phyloP scores from a whole-genome alignment of 352 stramenopile genomes.

The Phytophthora pinifolia region DNA sequence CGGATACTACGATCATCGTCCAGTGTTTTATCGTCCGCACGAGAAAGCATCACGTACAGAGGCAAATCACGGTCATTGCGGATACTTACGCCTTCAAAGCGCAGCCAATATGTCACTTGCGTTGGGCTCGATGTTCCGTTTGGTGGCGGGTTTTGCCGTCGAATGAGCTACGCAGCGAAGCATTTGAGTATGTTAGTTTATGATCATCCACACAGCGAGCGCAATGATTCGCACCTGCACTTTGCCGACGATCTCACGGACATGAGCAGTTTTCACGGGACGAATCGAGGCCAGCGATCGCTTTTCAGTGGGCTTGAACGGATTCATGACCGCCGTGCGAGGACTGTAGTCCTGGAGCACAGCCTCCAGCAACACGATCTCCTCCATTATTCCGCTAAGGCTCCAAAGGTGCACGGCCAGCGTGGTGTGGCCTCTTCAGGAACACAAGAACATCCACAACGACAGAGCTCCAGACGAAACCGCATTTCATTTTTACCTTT shows the following conservation, averaged over 20 bases:
- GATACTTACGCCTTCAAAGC: conserved; percentile 53
- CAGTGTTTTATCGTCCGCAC: conserved; percentile 15
- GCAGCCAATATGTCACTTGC: conserved; percentile 44
- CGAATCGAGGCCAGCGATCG: conserved; percentile 23
- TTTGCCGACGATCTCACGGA: conserved; percentile 15
- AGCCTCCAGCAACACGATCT: conserved; percentile 33
- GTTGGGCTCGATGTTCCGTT: neutral
- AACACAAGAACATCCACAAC: conserved; percentile 8
- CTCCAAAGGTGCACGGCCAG: neutral
- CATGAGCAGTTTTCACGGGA: conserved; percentile 6
- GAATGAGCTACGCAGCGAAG: conserved; percentile 13
- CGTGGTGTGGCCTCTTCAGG: conserved; percentile 12
- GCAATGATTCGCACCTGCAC: conserved; percentile 18
- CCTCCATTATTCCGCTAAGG: conserved; percentile 17
- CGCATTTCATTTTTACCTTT: conserved; percentile 35
- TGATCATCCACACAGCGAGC: neutral
- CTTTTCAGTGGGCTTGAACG: conserved; percentile 27
- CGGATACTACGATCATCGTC: conserved; percentile 36
- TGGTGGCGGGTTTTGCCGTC: conserved; percentile 1
- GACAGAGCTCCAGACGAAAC: conserved; percentile 17
- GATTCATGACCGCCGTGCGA: conserved; percentile 20
- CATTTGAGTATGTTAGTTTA: conserved; percentile 9
- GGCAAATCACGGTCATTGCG: conserved; percentile 61
- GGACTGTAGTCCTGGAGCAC: conserved; percentile 29
- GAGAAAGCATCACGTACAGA: conserved; percentile 61